Percentiles rank a stretch among this genome's conserved stretches.
Conservation (phyloP, 2,329 filamentous ascomycete genomes). For the Onygenales sp. region DNA sequence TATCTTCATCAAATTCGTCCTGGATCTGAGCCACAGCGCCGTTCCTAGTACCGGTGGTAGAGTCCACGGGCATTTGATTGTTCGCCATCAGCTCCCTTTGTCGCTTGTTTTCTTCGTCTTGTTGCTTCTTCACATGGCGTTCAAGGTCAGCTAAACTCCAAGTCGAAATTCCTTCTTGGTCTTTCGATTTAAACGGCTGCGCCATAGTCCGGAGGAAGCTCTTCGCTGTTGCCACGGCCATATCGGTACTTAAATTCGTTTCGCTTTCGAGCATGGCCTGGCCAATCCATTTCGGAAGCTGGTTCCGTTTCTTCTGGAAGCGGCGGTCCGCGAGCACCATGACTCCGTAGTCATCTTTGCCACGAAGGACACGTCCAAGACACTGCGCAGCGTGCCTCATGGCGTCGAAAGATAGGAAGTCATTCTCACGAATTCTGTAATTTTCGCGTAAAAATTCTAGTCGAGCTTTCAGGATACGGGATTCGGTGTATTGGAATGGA, state of each 20-base stretch:
- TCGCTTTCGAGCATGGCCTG: slow-evolving; percentile 78
- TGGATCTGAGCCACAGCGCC: slow-evolving; percentile 16
- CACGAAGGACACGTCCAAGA: slow-evolving; percentile 82
- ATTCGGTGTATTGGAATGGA: slow-evolving; percentile 98
- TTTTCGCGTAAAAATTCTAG: slow-evolving; percentile 95
- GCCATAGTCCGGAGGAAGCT: slow-evolving; percentile 87
- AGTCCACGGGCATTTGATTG: slow-evolving; percentile 13
- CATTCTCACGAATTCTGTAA: slow-evolving; percentile 92
- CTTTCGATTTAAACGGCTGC: slow-evolving; percentile 69
- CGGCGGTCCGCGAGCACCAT: slow-evolving; percentile 95
- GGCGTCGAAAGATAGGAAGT: slow-evolving; percentile 96
- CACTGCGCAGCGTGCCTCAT: slow-evolving; percentile 99
- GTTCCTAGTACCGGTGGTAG: slow-evolving; percentile 12
- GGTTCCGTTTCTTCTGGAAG: slow-evolving; percentile 81
- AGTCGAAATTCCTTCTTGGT: slow-evolving; percentile 87
- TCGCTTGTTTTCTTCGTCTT: slow-evolving; percentile 59
- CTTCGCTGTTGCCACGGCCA: slow-evolving; percentile 82
- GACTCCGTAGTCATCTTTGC: slow-evolving; percentile 98
- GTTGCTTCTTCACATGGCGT: slow-evolving; percentile 58
- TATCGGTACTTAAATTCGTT: slow-evolving; percentile 86
- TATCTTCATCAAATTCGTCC: slow-evolving; percentile 30
- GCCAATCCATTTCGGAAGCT: slow-evolving; percentile 95
- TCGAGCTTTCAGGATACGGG: slow-evolving; percentile 87
- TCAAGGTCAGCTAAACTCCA: slow-evolving; percentile 78
- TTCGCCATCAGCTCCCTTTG: slow-evolving; percentile 44